These are phyloP conservation scores for Yamadazyma paraphyllophila DNA, from an alignment of 805 yeast genomes.

Conservation along the genomic window DNA sequence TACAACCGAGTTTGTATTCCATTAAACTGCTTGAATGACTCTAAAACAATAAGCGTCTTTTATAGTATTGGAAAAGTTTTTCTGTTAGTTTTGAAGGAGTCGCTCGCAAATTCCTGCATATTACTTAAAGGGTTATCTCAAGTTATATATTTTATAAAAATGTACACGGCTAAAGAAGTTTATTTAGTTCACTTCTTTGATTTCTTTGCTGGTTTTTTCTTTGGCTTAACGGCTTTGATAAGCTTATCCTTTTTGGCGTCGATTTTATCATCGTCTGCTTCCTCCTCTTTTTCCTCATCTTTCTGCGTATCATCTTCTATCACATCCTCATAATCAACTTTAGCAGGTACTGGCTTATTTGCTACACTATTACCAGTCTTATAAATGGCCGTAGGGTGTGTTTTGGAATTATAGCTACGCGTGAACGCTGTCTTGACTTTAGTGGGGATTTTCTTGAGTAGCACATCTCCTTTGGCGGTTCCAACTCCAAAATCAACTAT, in stretches of 20 bases:
- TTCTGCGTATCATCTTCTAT: conserved; percentile 56
- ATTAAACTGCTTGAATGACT: neutral
- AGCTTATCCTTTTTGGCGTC: conserved; percentile 62
- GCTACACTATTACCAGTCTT: conserved; percentile 63
- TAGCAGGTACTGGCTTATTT: conserved; percentile 15
- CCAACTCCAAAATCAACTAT: conserved; percentile 85
- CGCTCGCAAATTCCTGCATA: neutral
- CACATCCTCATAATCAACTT: conserved; percentile 72
- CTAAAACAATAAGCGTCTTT: neutral
- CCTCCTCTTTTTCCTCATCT: conserved; percentile 39
- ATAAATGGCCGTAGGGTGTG: conserved; percentile 86
- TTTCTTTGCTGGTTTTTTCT: conserved; percentile 16
- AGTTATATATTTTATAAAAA: neutral
- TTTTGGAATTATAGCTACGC: conserved; percentile 66
- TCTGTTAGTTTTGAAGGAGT: neutral
- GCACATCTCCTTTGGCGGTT: conserved; percentile 31
- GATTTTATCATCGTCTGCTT: conserved; percentile 42
- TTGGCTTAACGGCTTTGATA: conserved; percentile 51
- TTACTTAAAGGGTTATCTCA: too few species aligned
- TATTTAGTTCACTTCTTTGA: neutral
- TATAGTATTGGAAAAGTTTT: neutral
- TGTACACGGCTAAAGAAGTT: neutral
- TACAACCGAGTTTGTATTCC: neutral
- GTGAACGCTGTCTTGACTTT: conserved; percentile 85
- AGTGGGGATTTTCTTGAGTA: conserved; percentile 65